Evolutionary conservation across 1,284 basidiomycete species (phyloP), one percentile per base, ranked within the genome.

Genomic region (Laetiporus sulphureus): DNA sequence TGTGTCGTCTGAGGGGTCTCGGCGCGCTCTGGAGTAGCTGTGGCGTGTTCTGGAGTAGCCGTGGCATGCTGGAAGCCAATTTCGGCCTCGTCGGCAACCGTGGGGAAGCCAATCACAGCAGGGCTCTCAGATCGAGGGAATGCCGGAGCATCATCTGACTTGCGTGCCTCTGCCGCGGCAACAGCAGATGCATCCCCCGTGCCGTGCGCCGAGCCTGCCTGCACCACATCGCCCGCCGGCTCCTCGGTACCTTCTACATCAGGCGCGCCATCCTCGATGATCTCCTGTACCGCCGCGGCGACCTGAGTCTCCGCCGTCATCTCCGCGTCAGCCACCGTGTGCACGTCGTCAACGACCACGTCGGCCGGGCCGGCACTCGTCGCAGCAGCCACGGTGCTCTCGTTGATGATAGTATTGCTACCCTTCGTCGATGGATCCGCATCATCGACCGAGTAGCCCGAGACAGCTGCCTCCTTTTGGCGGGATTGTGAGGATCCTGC

Each of bases 391-490:
- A 27, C 25, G 8, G 25, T 27, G 25, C 25, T 27, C 13, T 7
- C 8, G 25, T 27, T 27, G 8, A 13, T 8, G 25, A 13, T 27
- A 7, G 25, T 42, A 22, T 54, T 52, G 21, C 46, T 44, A 42
- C 57, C 56, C 48, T 61, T 54, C 10, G 49, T 41, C 8, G 55
- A 42, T 22, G 49, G 46, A 29, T 8, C 13, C 7, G 53, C 56
- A 13, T 56, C 46, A 15, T 55, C 53, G 36, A 55, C 44, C 68
- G 38, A 63, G 61, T 75, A 72, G 32, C 68, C 69, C 35, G 63
- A 57, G 25, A 65, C 49, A n/a, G n/a, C n/a, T 38, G 67, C 69
- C 48, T 70, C 68, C 59, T 51, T 55, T 45, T 54, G 52, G 24
- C 63, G 46, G 47, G 64, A 50, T 45, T 53, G 52, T 20, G 62